Evolutionary conservation across 2,329 filamentous ascomycete species (phyloP).

Genomic region (Diaporthe aspalathi): DNA sequence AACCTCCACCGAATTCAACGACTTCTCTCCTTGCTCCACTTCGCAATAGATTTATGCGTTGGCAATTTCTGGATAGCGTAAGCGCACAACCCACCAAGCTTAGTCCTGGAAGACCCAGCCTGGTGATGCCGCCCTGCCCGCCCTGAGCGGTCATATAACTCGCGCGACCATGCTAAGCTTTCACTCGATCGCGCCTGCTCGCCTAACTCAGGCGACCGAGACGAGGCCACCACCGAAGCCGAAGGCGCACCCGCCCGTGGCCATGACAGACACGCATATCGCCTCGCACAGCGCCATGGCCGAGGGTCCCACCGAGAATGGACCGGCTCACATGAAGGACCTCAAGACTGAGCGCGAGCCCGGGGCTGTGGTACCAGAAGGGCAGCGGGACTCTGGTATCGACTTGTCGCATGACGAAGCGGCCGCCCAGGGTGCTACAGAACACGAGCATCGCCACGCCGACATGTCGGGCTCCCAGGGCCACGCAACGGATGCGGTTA

Average conservation of each 20-base stretch:
- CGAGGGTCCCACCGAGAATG: neutral
- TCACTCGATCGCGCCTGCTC: conserved; percentile 33
- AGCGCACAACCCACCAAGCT: conserved; percentile 15
- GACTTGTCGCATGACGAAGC: conserved; percentile 20
- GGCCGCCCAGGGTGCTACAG: neutral
- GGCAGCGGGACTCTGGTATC: conserved; percentile 21
- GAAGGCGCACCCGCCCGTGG: conserved; percentile 13
- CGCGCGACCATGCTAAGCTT: conserved; percentile 33
- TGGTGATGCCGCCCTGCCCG: conserved; percentile 8
- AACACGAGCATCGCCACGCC: neutral
- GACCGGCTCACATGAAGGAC: neutral
- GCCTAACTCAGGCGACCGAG: conserved; percentile 23
- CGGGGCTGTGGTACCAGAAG: neutral
- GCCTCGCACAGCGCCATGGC: neutral
- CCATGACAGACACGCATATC: conserved; percentile 20
- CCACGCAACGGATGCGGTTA: neutral
- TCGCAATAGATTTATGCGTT: conserved; percentile 22
- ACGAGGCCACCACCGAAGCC: conserved; percentile 9
- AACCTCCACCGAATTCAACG: conserved; percentile 6
- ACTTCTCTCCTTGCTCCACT: neutral
- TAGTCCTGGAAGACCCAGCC: conserved; percentile 1
- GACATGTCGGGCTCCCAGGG: neutral
- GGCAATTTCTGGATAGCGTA: conserved; percentile 11
- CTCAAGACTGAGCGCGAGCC: conserved; percentile 13
- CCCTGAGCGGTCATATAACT: conserved; percentile 9